Base-by-base conservation (phyloP, 345 rosid genomes). In the Noccaea caerulescens region DNA sequence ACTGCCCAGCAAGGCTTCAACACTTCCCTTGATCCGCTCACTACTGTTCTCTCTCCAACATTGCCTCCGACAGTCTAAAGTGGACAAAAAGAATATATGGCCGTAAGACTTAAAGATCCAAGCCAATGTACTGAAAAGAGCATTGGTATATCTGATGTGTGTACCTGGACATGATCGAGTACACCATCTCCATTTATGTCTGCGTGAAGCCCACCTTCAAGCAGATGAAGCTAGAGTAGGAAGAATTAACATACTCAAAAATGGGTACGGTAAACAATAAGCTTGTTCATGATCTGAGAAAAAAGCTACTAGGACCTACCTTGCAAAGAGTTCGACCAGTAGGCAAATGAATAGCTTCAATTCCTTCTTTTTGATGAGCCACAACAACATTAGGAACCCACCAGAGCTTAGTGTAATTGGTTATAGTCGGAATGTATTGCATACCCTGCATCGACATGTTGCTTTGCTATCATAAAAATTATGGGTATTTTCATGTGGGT, bases 361-460 rank as follows among this genome's bases (percentile, higher is more conserved):
- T 92, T 63, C 99, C 99, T 87, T 89, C 98, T 76, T 92, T 88
- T 78, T 88, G 91, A 84, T 90, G 98, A 60, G 94, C 93, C 72
- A 95, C 97, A 73, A 92, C 92, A 72, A 92, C 96, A 84, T 95
- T 92, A 70, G 99, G 97, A 76, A 95, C 90, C 98, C 99, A 95
- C 98, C 98, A 95, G 45, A 93, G 85, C 74, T 84, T 88, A 18
- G 99, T 93, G 83, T 93, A 76, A 74, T 91, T 93, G 72, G 97
- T 93, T 81, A 91, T 93, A 36, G 97, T 93, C 47, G 96, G 98
- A 67, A 92, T 82, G 75, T 87, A 90, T 52, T 75, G 80, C 54
- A 73, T 8, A 32, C 88, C 82, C 96, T 95, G 87, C 83, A 86
- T 66, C 16, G 83, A 69, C 13, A 68, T 72, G 59, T 68, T 16